These are phyloP conservation scores for Brassica nigra DNA, from an alignment of 345 rosid genomes.

Conservation along the genomic window DNA sequence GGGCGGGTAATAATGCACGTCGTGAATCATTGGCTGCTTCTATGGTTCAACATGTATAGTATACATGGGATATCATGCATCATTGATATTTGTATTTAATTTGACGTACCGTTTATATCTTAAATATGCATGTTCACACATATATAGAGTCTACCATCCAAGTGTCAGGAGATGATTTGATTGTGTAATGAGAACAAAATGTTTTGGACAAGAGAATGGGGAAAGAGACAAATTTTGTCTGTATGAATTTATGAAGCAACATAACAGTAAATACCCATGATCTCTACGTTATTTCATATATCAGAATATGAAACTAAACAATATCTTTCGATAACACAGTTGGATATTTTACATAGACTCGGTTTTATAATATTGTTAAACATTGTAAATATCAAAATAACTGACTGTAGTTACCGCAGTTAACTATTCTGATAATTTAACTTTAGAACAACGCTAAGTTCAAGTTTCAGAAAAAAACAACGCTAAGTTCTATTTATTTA, in stretches of 20 bases:
- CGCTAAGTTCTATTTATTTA: background rate
- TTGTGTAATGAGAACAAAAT: constrained; percentile 25
- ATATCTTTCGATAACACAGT: background rate
- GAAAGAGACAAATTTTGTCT: constrained; percentile 24
- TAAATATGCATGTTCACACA: constrained; percentile 12
- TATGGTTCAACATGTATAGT: constrained; percentile 19
- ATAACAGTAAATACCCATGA: constrained; percentile 27
- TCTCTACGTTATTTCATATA: background rate
- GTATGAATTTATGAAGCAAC: constrained; percentile 31
- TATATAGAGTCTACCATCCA: constrained; percentile 1
- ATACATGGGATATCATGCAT: constrained; percentile 29
- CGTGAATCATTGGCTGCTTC: constrained; percentile 18
- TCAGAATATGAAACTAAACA: background rate
- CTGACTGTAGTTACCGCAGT: background rate
- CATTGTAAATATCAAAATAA: background rate
- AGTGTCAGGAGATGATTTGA: constrained; percentile 16
- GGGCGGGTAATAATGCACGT: background rate
- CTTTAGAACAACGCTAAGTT: background rate
- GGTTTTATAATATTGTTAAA: background rate
- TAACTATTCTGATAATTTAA: background rate
- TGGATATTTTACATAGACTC: background rate
- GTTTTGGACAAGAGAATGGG: constrained; percentile 20
- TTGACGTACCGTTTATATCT: constrained; percentile 21
- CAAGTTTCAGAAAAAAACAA: too few species aligned
- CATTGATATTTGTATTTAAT: constrained; percentile 34